phyloP scores from a whole-genome alignment of 371 early-diverging fungal species.

The Mucor indicus region DNA sequence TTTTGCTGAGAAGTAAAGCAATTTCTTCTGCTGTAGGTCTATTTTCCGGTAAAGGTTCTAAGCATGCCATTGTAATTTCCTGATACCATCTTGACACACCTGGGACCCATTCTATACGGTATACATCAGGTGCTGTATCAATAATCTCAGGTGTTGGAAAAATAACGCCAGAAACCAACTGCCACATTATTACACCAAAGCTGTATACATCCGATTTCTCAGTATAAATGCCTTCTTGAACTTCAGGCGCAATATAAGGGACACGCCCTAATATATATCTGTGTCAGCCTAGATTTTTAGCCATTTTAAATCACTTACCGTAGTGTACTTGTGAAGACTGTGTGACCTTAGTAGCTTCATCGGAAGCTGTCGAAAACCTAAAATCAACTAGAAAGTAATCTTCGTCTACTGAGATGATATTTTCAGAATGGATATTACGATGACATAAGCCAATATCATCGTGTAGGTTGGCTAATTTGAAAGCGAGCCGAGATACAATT shows the following conservation, averaged over 20 bases:
- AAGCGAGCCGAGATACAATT: slow-evolving; percentile 29
- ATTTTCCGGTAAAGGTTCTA: slow-evolving; percentile 3
- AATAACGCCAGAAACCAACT: slow-evolving; percentile 38
- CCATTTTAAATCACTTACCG: slow-evolving; percentile 10
- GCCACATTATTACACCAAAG: slow-evolving; percentile 43
- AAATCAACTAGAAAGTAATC: slow-evolving; percentile 38
- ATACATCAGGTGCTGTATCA: slow-evolving; percentile 24
- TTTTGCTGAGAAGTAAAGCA: slow-evolving; percentile 23
- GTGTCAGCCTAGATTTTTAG: neutral
- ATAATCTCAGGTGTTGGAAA: slow-evolving; percentile 36
- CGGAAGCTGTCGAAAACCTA: slow-evolving; percentile 35
- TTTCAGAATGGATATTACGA: slow-evolving; percentile 39
- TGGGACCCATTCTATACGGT: slow-evolving; percentile 29
- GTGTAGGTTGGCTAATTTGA: slow-evolving; percentile 34
- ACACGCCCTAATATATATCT: slow-evolving; percentile 15
- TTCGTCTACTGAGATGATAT: slow-evolving; percentile 30
- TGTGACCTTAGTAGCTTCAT: slow-evolving; percentile 31
- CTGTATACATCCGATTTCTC: slow-evolving; percentile 32
- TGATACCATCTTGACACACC: slow-evolving; percentile 6
- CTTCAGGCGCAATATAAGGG: slow-evolving; percentile 43
- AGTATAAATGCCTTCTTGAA: slow-evolving; percentile 33
- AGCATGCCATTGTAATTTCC: slow-evolving; percentile 5
- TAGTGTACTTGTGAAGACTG: slow-evolving; percentile 29
- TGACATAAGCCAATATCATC: slow-evolving; percentile 40
- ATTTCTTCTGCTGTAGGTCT: slow-evolving; percentile 23